These are phyloP conservation scores for Vanrija sp. DNA, from an alignment of 1,284 basidiomycete species.

Conservation along the genomic window DNA sequence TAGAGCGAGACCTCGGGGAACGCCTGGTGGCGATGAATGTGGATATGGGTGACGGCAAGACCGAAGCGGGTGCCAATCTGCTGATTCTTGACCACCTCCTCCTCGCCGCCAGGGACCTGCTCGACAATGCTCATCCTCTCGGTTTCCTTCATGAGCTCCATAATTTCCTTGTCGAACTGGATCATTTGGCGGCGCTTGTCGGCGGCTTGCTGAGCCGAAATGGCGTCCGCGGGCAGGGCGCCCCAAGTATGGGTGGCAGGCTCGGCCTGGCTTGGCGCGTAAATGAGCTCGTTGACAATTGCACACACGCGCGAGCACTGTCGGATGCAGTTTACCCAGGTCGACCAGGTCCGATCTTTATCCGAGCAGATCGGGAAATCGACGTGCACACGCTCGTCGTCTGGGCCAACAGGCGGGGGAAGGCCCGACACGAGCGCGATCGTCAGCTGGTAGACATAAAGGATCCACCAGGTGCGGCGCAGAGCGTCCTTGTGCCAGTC, in stretches of 20 bases:
- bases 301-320: slow-evolving; percentile 36
- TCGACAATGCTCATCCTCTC: slow-evolving; percentile 41
- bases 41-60: slow-evolving; percentile 46
- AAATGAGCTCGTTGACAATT: slow-evolving; percentile 40
- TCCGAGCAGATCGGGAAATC: slow-evolving; percentile 44
- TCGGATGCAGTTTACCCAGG: slow-evolving; percentile 41
- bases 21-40: slow-evolving; percentile 47
- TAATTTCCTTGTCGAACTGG: slow-evolving; percentile 37
- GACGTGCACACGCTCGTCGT: slow-evolving; percentile 42
- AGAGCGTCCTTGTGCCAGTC: slow-evolving; percentile 46
- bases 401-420: slow-evolving; percentile 28
- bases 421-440: slow-evolving; percentile 31
- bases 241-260: too few relatives aligned
- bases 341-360: slow-evolving; percentile 42
- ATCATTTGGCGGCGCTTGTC: slow-evolving; percentile 27
- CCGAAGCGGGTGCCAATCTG: slow-evolving; percentile 43
- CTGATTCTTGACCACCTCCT: slow-evolving; percentile 47
- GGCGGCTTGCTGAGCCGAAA: not conserved
- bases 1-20: slow-evolving; percentile 50
- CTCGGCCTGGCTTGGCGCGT: slow-evolving; percentile 4
- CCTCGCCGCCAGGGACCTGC: slow-evolving; percentile 48
- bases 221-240: too few relatives aligned
- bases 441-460: slow-evolving; percentile 39
- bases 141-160: slow-evolving; percentile 41
- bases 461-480: slow-evolving; percentile 48